These are phyloP conservation scores for Capniomyces stellatus DNA, from an alignment of 371 early-diverging fungal genomes.

Conservation along the genomic window DNA sequence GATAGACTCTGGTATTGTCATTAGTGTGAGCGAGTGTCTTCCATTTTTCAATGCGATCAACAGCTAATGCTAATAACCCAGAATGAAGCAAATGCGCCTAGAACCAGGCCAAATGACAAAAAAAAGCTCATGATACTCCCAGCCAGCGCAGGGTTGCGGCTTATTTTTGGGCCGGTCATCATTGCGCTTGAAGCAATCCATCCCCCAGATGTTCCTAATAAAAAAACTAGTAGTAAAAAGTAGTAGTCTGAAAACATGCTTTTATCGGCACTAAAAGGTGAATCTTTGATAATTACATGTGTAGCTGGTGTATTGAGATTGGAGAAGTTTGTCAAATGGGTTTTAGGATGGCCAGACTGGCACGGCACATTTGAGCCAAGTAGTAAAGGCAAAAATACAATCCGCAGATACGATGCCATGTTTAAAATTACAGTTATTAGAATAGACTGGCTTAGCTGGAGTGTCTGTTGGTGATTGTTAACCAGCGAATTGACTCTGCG, in stretches of 20 bases:
- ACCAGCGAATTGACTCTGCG: not conserved
- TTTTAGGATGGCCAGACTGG: not conserved
- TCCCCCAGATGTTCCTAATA: not conserved
- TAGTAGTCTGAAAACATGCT: not conserved
- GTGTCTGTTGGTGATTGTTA: not conserved
- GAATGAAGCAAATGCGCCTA: not conserved
- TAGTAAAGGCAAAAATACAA: not conserved
- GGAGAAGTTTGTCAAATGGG: no score
- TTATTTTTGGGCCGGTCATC: not conserved
- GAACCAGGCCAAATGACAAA: not conserved
- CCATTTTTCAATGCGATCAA: no score
- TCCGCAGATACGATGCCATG: not conserved
- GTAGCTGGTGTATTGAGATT: not conserved
- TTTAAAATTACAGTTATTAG: not conserved
- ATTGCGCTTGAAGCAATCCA: not conserved
- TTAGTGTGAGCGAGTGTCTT: no score
- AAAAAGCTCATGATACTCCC: conserved; percentile 1
- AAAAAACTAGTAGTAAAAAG: not conserved
- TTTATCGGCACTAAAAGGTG: not conserved
- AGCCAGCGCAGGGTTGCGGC: not conserved
- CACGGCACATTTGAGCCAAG: not conserved
- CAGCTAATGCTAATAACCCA: not conserved
- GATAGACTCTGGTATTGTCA: no score
- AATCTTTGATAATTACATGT: not conserved
- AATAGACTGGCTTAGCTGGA: not conserved